Evolutionary conservation across 345 rosid genomes (phyloP).

Genomic region (Euphorbia peplus): DNA sequence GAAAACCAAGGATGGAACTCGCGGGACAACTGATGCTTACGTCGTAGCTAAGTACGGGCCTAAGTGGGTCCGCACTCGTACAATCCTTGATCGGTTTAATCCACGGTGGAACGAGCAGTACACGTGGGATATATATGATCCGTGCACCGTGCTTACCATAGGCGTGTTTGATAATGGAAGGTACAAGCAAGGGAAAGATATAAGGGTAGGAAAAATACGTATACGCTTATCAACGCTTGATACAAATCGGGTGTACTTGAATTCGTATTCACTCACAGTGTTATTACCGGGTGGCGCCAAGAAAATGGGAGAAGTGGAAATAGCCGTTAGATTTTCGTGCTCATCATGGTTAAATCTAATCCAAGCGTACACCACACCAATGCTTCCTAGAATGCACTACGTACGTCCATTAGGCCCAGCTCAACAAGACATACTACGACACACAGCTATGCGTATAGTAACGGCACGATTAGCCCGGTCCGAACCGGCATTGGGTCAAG

Average conservation of each 20-base stretch:
- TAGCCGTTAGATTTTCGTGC: constrained; percentile 74
- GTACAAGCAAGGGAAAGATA: constrained; percentile 58
- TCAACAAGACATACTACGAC: constrained; percentile 78
- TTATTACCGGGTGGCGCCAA: constrained; percentile 71
- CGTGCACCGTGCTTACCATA: constrained; percentile 73
- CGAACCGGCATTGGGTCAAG: constrained; percentile 79
- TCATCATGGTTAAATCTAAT: constrained; percentile 70
- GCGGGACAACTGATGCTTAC: constrained; percentile 85
- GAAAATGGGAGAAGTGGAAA: constrained; percentile 86
- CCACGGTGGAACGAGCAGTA: constrained; percentile 96
- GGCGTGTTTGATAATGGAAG: constrained; percentile 80
- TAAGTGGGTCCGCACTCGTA: constrained; percentile 85
- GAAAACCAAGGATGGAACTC: constrained; percentile 80
- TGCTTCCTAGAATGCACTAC: constrained; percentile 85
- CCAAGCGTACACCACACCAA: constrained; percentile 67
- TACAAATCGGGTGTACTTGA: constrained; percentile 63
- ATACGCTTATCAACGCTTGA: constrained; percentile 76
- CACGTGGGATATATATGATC: constrained; percentile 88
- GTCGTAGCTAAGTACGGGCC: constrained; percentile 92
- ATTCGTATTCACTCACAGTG: constrained; percentile 52
- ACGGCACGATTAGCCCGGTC: constrained; percentile 64
- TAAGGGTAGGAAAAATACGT: constrained; percentile 62
- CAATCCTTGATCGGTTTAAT: constrained; percentile 79
- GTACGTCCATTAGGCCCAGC: constrained; percentile 64
- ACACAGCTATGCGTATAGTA: constrained; percentile 83